A percentile compares a stretch with the other conserved stretches of the same genome.
phyloP scores from a whole-genome alignment of 805 yeast genomes.

The Kockiozyma suomiensis region DNA sequence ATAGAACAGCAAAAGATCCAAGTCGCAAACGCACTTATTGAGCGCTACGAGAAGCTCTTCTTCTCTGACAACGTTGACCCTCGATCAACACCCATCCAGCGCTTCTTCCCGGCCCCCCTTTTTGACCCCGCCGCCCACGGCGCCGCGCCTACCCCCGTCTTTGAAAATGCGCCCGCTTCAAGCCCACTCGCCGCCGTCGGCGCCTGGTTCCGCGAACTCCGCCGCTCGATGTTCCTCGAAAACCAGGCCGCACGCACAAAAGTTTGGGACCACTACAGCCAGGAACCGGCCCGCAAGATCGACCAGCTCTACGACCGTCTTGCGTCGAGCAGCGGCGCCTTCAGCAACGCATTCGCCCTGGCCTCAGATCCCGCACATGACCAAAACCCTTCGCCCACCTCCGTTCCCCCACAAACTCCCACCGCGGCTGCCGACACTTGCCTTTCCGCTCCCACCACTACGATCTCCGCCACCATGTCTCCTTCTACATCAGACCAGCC shows the following conservation, averaged over 20 bases:
- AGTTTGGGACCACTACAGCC: slow-evolving; percentile 28
- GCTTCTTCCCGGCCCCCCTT: slow-evolving; percentile 24
- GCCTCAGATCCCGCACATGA: neutral
- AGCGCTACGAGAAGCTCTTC: slow-evolving; percentile 19
- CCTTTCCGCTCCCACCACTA: neutral
- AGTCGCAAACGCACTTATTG: slow-evolving; percentile 16
- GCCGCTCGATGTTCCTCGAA: slow-evolving; percentile 14
- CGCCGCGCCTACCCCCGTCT: slow-evolving; percentile 1
- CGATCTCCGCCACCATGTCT: neutral
- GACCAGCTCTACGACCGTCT: slow-evolving; percentile 9
- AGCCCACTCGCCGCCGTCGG: slow-evolving; percentile 14
- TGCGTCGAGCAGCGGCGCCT: neutral
- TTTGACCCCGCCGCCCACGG: slow-evolving; percentile 21
- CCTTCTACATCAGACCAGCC: neutral
- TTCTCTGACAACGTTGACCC: slow-evolving; percentile 32
- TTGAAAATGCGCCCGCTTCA: slow-evolving; percentile 1
- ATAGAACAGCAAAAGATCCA: slow-evolving; percentile 18
- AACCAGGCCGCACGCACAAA: slow-evolving; percentile 16
- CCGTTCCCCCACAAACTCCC: neutral
- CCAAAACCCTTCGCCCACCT: neutral
- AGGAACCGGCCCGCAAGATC: slow-evolving; percentile 1
- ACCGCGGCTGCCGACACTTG: neutral
- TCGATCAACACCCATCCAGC: slow-evolving; percentile 23
- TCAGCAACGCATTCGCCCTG: neutral
- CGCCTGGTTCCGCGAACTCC: slow-evolving; percentile 23